Conservation (phyloP, 176 grass and related monocot genomes). For the Rhynchospora pubera region DNA sequence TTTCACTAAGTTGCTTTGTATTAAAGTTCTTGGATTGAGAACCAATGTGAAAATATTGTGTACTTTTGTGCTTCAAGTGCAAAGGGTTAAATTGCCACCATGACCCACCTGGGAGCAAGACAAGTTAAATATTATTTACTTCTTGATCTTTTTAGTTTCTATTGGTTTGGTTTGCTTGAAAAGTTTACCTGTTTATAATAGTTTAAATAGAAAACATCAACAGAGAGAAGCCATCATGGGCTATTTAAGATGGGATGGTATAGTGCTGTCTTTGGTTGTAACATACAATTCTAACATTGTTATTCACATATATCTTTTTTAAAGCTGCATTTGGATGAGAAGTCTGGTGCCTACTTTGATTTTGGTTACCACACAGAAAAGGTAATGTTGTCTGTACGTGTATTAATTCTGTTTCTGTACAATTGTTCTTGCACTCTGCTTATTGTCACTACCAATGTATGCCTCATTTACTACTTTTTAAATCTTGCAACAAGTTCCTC, state of each 20-base stretch:
- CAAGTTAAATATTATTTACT: background rate
- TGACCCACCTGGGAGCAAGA: background rate
- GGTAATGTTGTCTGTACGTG: conserved; percentile 28
- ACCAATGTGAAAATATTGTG: background rate
- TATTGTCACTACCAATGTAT: background rate
- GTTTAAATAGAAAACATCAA: background rate
- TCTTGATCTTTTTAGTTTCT: background rate
- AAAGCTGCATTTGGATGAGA: conserved; percentile 88
- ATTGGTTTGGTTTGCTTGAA: background rate
- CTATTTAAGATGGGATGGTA: too few relatives aligned
- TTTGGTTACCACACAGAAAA: conserved; percentile 96
- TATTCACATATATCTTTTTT: conserved; percentile 15
- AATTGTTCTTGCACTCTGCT: background rate
- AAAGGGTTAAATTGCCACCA: background rate
- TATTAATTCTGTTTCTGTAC: background rate
- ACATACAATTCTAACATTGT: conserved; percentile 9
- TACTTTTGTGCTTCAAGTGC: background rate
- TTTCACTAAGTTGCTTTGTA: background rate
- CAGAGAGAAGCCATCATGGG: too few relatives aligned
- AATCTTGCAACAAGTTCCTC: conserved; percentile 6
- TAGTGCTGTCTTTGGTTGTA: background rate
- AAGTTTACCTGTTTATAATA: background rate
- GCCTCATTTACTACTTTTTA: background rate
- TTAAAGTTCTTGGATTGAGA: background rate
- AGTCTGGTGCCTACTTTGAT: conserved; percentile 69